Base-by-base conservation (phyloP, 2,329 filamentous ascomycete species). In the Phialophora chinensis region DNA sequence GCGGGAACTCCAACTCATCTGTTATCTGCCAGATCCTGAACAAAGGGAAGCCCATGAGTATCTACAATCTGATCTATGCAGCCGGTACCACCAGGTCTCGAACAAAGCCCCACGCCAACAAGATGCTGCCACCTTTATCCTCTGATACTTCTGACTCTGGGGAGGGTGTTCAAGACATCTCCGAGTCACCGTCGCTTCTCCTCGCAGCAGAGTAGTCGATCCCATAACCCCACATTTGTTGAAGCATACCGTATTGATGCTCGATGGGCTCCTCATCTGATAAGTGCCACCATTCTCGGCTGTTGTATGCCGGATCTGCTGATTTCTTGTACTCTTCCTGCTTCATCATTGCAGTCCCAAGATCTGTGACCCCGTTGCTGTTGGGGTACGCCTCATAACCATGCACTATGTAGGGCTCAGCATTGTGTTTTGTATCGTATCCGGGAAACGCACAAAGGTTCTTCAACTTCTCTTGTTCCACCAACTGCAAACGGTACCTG, bases 391-490 rank as follows among this genome's bases (percentile, higher is more conserved):
- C 83, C 73, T 92, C 90, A 75, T 96, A 97, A 14, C 93, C 93
- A 6, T 87, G 89, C 56, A 86, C 78, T 86, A 97, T 96, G 78
- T 97, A 97, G 0, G 92, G 92, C 77, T 96, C 92, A 47, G 86
- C 87, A 67, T 86, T 66, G 82, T 85, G 47, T 82, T 84, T 71
- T 25, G 33, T 44, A 12, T 70, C 71, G 38, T 63, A 50, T 3
- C 58, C 53, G n/a, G 69, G 60, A 12, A 69, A 47, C 10, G 49
- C 66, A 59, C 69, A 64, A 25, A 71, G 47, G 47, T 69, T 88
- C 86, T 85, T 87, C 78, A 85, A 83, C 42, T 78, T 62, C 42
- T 73, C 73, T 42, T 70, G 60, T 60, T 71, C 72, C 31, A 62
- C 55, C 68, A 78, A 71, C 74, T 90, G 85, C 70, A 88, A 90